Evolutionary conservation across 1,139 yeast genomes (phyloP), one percentile per base, ranked within the genome.

Genomic region (Yamadazyma dushanensis): DNA sequence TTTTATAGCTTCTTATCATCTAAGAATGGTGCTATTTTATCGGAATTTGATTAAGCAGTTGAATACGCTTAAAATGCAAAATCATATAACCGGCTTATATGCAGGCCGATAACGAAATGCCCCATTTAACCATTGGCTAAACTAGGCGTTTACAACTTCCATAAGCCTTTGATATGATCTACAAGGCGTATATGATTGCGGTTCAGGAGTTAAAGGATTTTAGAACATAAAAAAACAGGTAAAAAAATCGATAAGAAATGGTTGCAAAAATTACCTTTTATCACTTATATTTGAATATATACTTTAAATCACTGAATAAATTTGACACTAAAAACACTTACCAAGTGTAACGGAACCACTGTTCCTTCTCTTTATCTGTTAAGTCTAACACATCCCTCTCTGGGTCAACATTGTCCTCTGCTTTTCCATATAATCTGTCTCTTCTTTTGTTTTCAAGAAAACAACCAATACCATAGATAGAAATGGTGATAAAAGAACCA

Each of bases 261-360:
- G 26, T 5, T 23, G 26, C 26, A 23, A 23, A 23, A 23, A 11
- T 23, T 13, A 23, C 26, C 5, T 4, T n/a, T n/a, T n/a, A n/a
- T n/a, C n/a, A n/a, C n/a, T n/a, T n/a, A n/a, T n/a, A n/a, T n/a
- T n/a, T n/a, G n/a, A n/a, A n/a, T n/a, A n/a, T n/a, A n/a, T n/a
- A n/a, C n/a, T n/a, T n/a, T n/a, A n/a, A n/a, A n/a, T n/a, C n/a
- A n/a, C n/a, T n/a, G n/a, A n/a, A n/a, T n/a, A n/a, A n/a, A 21
- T 10, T 5, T 21, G 4, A 6, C 24, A 9, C 24, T 10, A 21
- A 24, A 4, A 13, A 18, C 33, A n/a, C n/a, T n/a, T 36, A 48
- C 51, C 51, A 48, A 10, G 39, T 46, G 29, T 48, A 48, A 32
- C 53, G 44, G 45, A 48, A 48, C 40, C 43, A 46, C 32, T 43